These are phyloP conservation scores for Quercus alba DNA, from an alignment of 306 rosid genomes.

Conservation along the genomic window DNA sequence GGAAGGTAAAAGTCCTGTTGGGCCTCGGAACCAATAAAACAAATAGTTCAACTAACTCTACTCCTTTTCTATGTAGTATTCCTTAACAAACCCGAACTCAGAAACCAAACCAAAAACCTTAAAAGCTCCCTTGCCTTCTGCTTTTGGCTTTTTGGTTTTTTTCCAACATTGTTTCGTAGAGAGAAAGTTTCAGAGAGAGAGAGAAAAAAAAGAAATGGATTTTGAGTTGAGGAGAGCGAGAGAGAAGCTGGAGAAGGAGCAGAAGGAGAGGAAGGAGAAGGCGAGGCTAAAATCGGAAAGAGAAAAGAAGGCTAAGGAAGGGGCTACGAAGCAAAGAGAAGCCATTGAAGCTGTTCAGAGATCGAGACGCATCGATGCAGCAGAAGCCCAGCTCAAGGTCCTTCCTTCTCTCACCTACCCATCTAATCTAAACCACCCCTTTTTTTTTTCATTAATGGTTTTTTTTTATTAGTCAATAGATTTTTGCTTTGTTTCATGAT, in stretches of 20 bases:
- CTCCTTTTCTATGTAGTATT: no score
- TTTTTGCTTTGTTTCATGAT: background rate
- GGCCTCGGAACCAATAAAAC: background rate
- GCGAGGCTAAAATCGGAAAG: conserved; percentile 47
- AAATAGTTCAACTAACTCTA: no score
- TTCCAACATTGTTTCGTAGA: no score
- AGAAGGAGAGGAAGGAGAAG: conserved; percentile 59
- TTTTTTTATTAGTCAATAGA: background rate
- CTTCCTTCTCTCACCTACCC: background rate
- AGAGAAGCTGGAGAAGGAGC: conserved; percentile 91
- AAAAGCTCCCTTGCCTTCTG: background rate
- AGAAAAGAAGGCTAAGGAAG: conserved; percentile 74
- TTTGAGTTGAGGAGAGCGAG: conserved; percentile 86
- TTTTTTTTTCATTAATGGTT: background rate
- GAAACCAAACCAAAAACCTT: background rate
- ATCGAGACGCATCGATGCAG: conserved; percentile 79
- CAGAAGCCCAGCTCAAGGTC: conserved; percentile 86
- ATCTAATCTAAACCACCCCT: background rate
- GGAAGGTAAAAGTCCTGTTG: background rate
- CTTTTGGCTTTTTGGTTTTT: fast-evolving
- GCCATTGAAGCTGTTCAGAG: conserved; percentile 84
- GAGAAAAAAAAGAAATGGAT: conserved; percentile 48
- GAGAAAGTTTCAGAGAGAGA: background rate
- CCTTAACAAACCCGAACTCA: background rate
- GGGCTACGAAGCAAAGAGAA: conserved; percentile 63